Percentiles rank a stretch among this genome's conserved stretches.
Conservation (phyloP, 2,329 filamentous ascomycete species). For the Zalaria obscura region DNA sequence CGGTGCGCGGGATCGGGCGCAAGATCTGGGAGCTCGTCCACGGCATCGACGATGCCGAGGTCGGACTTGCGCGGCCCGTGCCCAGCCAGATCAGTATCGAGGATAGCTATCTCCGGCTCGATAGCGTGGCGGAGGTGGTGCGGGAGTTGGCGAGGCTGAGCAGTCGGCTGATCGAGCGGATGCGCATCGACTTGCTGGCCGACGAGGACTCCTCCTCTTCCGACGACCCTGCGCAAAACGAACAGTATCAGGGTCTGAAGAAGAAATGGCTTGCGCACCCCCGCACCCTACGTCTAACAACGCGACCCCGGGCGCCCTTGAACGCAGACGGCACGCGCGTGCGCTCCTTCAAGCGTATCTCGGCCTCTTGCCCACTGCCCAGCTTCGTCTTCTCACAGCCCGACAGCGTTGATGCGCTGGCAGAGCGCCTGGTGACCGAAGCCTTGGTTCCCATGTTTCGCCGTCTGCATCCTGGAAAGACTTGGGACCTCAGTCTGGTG, state of each 20-base stretch:
- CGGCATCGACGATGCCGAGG: conserved; percentile 62
- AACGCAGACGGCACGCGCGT: conserved; percentile 39
- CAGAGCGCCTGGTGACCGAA: conserved; percentile 56
- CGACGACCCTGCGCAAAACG: background rate
- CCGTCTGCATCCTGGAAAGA: conserved; percentile 53
- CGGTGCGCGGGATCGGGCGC: conserved; percentile 54
- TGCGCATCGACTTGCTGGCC: conserved; percentile 61
- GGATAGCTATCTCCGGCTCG: conserved; percentile 69
- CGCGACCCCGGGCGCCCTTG: conserved; percentile 45
- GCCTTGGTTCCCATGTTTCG: conserved; percentile 58
- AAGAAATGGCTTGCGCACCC: conserved; percentile 65
- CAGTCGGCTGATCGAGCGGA: conserved; percentile 57
- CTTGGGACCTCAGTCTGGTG: conserved; percentile 70
- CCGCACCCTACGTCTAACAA: conserved; percentile 67
- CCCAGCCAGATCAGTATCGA: conserved; percentile 90
- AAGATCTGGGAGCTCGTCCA: conserved; percentile 69
- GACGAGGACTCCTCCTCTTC: conserved; percentile 37
- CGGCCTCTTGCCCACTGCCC: conserved; percentile 61
- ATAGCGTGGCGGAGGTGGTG: conserved; percentile 47
- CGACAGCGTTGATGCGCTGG: conserved; percentile 44
- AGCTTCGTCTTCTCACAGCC: conserved; percentile 55
- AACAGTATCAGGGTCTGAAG: background rate
- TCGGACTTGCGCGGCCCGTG: conserved; percentile 55
- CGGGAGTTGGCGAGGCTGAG: conserved; percentile 57
- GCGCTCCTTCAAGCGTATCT: conserved; percentile 54